A percentile compares a stretch with the other conserved stretches of the same genome.
Conservation (phyloP, 495 filamentous ascomycete genomes). For the Thozetella sp. region DNA sequence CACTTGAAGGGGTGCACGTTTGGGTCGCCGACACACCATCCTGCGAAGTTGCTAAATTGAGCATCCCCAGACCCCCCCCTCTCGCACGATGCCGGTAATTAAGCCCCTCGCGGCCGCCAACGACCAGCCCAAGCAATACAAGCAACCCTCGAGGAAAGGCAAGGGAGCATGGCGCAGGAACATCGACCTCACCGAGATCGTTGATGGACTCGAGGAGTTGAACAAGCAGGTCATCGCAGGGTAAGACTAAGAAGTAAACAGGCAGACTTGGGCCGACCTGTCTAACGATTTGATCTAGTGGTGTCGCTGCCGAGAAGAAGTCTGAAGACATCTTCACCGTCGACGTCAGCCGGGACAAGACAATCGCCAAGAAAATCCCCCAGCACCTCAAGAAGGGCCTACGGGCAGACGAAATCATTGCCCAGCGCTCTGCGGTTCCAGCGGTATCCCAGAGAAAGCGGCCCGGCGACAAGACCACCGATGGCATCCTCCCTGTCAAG, state of each 20-base stretch:
- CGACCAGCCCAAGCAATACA: conserved; percentile 54
- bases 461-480: conserved; percentile 49
- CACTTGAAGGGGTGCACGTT: not conserved
- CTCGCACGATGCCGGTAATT: conserved; percentile 31
- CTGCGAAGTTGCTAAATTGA: not conserved
- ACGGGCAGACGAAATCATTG: conserved; percentile 89
- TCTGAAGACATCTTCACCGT: conserved; percentile 80
- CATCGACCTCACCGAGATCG: conserved; percentile 85
- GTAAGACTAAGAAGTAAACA: conserved; percentile 42
- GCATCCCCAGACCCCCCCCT: not conserved
- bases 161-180: conserved; percentile 99
- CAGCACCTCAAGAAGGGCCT: conserved; percentile 70
- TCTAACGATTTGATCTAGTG: conserved; percentile 54
- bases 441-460: conserved; percentile 79
- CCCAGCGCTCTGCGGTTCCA: conserved; percentile 77
- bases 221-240: conserved; percentile 89
- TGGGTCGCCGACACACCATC: conserved; percentile 5
- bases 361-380: conserved; percentile 46
- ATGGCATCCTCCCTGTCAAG: conserved; percentile 75
- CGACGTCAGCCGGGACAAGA: conserved; percentile 58
- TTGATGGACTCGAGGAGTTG: conserved; percentile 78
- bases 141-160: conserved; percentile 91
- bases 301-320: conserved; percentile 76
- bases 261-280: not conserved
- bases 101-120: conserved; percentile 29